A percentile compares a stretch with the other conserved stretches of the same genome.
Conservation (phyloP, 1,139 yeast genomes). For the Kluyveromyces sp. region DNA sequence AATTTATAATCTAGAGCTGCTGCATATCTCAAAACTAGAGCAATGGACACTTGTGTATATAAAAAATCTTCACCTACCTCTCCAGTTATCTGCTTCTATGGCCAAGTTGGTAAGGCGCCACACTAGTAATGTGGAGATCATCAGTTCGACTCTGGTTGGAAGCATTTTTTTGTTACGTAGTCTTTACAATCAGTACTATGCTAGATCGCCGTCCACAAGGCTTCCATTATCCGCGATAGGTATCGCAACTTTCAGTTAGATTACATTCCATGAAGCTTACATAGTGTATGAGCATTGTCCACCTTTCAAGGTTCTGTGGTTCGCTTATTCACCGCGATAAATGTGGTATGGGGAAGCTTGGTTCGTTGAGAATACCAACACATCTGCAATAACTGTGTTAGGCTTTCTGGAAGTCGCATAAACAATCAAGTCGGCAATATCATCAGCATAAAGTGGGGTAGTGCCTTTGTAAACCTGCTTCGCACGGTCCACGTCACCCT, state of each 20-base stretch:
- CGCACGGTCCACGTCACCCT: constrained; percentile 65
- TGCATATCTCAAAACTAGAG: no score
- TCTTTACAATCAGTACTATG: neutral
- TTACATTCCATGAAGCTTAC: neutral
- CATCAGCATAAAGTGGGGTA: constrained; percentile 67
- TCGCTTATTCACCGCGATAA: constrained; percentile 26
- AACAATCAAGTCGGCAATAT: constrained; percentile 74
- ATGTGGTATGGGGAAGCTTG: constrained; percentile 71
- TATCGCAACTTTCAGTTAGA: no score
- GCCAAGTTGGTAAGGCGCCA: constrained; percentile 28
- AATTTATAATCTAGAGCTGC: no score
- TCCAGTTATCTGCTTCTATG: constrained; percentile 17
- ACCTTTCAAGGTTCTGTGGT: neutral
- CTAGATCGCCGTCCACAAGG: no score
- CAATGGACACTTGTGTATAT: no score
- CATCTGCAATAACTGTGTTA: constrained; percentile 73
- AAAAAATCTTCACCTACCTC: neutral
- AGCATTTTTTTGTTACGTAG: constrained; percentile 12
- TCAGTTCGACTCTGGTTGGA: constrained; percentile 23
- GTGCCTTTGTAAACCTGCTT: constrained; percentile 66
- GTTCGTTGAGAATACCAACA: constrained; percentile 67
- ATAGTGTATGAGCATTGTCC: neutral
- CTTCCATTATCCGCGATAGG: no score
- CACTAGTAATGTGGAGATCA: constrained; percentile 25
- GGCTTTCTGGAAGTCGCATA: constrained; percentile 64